A percentile compares a stretch with the other conserved stretches of the same genome.
phyloP scores from a whole-genome alignment of 2,329 filamentous ascomycete species.

The Paecilomyces niveus region DNA sequence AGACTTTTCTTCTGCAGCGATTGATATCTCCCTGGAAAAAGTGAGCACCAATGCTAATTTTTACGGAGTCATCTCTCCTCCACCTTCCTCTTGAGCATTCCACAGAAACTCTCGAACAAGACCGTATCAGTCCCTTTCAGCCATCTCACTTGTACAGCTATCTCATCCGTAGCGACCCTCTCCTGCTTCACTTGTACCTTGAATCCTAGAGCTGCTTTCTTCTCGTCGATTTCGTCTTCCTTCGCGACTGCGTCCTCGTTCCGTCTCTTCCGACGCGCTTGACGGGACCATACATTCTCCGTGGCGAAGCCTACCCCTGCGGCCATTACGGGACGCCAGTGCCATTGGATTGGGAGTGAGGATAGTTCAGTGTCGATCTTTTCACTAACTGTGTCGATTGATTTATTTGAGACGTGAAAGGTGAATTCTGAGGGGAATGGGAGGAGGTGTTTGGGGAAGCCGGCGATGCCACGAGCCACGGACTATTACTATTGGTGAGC shows the following conservation, averaged over 20 bases:
- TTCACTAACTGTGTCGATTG: conserved; percentile 24
- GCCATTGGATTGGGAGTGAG: conserved; percentile 57
- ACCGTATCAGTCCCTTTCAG: conserved; percentile 64
- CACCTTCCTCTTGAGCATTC: conserved; percentile 60
- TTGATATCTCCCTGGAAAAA: not conserved
- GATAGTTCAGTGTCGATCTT: conserved; percentile 44
- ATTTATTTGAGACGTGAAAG: conserved; percentile 29
- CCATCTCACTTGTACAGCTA: conserved; percentile 59
- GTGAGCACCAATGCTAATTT: not conserved
- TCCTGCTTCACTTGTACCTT: conserved; percentile 43
- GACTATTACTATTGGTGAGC: conserved; percentile 11
- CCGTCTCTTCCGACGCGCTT: conserved; percentile 56
- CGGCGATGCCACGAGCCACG: conserved; percentile 33
- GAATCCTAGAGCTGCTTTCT: conserved; percentile 51
- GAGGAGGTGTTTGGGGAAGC: conserved; percentile 44
- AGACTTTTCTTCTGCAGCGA: not conserved
- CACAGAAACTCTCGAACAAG: conserved; percentile 81
- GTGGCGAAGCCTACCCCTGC: conserved; percentile 55
- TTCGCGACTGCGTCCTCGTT: conserved; percentile 13
- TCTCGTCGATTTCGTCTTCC: conserved; percentile 26
- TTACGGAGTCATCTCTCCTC: conserved; percentile 13
- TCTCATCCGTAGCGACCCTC: conserved; percentile 27
- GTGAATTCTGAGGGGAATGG: conserved; percentile 46
- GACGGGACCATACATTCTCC: conserved; percentile 71
- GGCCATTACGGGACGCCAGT: conserved; percentile 49